Percentiles rank a stretch among this genome's conserved stretches.
phyloP scores from a whole-genome alignment of 345 rosid species.

The Salix brachista region DNA sequence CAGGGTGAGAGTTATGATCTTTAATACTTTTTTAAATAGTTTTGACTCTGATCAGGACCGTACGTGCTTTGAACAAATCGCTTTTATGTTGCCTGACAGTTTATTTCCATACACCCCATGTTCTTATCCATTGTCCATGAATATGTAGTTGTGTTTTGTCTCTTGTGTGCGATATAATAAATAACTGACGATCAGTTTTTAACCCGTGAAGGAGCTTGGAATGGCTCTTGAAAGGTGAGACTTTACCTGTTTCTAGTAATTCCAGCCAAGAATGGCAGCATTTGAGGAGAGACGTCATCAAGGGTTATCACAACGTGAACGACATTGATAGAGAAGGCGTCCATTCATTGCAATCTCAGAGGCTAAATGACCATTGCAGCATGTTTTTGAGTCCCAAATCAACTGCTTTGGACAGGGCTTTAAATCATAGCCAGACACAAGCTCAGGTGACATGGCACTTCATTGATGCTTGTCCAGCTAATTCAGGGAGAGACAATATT shows the following conservation, averaged over 20 bases:
- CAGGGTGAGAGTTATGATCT: constrained; percentile 36
- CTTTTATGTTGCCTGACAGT: neutral
- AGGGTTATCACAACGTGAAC: constrained; percentile 12
- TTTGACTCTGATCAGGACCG: neutral
- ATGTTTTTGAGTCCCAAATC: constrained; percentile 32
- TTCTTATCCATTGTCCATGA: constrained; percentile 1
- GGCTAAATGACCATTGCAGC: constrained; percentile 26
- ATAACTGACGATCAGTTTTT: constrained; percentile 8
- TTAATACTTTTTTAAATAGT: neutral
- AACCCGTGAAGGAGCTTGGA: constrained; percentile 61
- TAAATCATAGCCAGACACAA: constrained; percentile 32
- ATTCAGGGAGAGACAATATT: constrained; percentile 10
- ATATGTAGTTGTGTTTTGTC: neutral
- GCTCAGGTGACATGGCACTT: constrained; percentile 61
- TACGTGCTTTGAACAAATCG: neutral
- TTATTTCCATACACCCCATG: neutral
- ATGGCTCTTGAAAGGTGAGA: constrained; percentile 68
- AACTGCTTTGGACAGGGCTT: constrained; percentile 27
- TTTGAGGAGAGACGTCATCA: constrained; percentile 24
- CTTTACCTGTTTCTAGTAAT: constrained; percentile 23
- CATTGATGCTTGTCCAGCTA: constrained; percentile 48
- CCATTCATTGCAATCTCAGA: constrained; percentile 24
- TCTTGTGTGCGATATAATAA: neutral
- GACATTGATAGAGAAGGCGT: constrained; percentile 22
- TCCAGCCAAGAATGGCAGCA: constrained; percentile 43